A percentile compares a stretch with the other conserved stretches of the same genome.
Evolutionary conservation across 495 filamentous ascomycete genomes (phyloP).

Genomic region (Trichoderma virens): DNA sequence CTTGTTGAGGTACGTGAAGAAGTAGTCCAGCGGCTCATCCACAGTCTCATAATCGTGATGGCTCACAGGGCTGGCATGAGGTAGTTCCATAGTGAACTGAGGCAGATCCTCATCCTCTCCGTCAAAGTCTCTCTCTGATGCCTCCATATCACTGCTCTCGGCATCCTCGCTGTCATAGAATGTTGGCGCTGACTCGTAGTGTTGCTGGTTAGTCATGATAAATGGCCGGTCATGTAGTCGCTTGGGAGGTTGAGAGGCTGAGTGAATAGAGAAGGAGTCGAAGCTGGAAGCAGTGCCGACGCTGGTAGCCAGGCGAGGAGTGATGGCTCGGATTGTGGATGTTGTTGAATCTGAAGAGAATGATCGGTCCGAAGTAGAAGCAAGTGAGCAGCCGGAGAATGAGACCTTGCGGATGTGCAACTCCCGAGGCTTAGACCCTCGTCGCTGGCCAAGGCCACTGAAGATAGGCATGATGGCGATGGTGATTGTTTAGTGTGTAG

Average conservation of each 20-base stretch:
- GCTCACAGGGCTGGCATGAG: conserved; percentile 5
- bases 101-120: conserved; percentile 8
- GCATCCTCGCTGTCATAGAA: conserved; percentile 6
- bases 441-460: conserved; percentile 4
- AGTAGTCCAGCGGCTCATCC: conserved; percentile 1
- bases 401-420: conserved; percentile 12
- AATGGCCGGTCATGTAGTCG: conserved; percentile 7
- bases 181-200: neutral
- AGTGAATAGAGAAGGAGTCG: conserved; percentile 1
- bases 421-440: conserved; percentile 3
- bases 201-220: neutral
- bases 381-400: conserved; percentile 7
- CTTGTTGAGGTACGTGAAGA: neutral
- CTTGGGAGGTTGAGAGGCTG: neutral
- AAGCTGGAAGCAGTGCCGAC: neutral
- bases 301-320: neutral
- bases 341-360: conserved; percentile 11
- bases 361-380: conserved; percentile 4
- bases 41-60: neutral
- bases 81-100: conserved; percentile 11
- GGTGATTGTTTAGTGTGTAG: neutral
- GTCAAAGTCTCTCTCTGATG: conserved; percentile 3
- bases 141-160: neutral
- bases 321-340: conserved; percentile 2
- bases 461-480: conserved; percentile 1